Evolutionary conservation across 257 asterid genomes (phyloP), one percentile per base, ranked within the genome.

Genomic region (Verbascum thapsus): DNA sequence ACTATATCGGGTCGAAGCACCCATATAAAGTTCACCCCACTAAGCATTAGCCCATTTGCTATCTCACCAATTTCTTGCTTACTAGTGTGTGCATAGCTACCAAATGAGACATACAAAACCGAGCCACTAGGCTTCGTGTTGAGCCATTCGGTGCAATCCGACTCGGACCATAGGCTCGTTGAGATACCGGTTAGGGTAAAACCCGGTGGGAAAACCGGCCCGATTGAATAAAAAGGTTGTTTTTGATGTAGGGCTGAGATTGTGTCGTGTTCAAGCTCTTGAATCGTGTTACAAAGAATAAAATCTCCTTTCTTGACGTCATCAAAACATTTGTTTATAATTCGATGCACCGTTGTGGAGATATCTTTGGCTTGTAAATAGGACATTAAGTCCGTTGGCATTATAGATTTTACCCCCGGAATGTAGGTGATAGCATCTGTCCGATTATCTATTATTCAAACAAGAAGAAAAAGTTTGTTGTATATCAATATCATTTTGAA

Each of bases 1-100:
- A 69, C 70, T 0, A 78, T 80, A 47, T 76, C 87, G 8, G 88
- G 86, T 7, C 90, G 73, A 44, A 83, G 75, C 32, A 78, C 90
- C 95, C 91, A 88, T 19, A 88, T 48, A 58, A 88, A 88, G 42
- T 67, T 47, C 56, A 81, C 94, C 58, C 70, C 76, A 61, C 91
- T 79, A 6, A 81, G 72, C 47, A 80, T 35, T 15, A 88, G 70
- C 7, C 94, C 96, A 30, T 73, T 44, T 2, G 88, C 88, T 23
- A 88, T 52, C 67, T 88, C 91, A 23, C 44, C 68, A 34, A 83
- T 59, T 1, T 63, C 79, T 0, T 61, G 54, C 71, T 77, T 73
- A n/a, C 58, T 80, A 6, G 64, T 53, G 16, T 78, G 77, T 10
- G 76, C 86, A 0, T 72, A 61, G 73, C 96, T 88, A 1, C 94